Evolutionary conservation across 768 basidiomycete species (phyloP).

Genomic region (Dictyophora rubrovolvata): DNA sequence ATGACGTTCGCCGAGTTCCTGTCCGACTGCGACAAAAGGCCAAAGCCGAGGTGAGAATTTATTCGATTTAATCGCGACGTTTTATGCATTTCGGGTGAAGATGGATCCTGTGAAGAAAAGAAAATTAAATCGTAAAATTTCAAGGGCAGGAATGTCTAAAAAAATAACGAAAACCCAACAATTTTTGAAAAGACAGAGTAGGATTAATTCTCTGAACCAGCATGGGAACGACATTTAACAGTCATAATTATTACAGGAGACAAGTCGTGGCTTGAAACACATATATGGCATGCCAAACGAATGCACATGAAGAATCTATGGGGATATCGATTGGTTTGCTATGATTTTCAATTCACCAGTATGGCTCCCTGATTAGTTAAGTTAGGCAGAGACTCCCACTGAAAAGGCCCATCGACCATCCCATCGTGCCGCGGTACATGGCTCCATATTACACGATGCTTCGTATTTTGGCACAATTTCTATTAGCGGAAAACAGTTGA

Average conservation of each 20-base stretch:
- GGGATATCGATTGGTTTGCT: constrained; percentile 75
- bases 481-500: constrained; percentile 49
- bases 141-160: constrained; percentile 56
- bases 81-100: constrained; percentile 21
- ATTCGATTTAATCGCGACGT: not conserved
- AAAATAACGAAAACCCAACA: constrained; percentile 46
- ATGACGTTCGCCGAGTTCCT: constrained; percentile 87
- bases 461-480: constrained; percentile 77
- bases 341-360: not conserved
- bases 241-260: constrained; percentile 39
- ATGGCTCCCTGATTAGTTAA: not conserved
- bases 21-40: constrained; percentile 75
- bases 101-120: constrained; percentile 43
- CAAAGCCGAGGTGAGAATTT: constrained; percentile 54
- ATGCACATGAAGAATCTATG: constrained; percentile 92
- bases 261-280: constrained; percentile 92
- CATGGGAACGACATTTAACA: too few relatives aligned
- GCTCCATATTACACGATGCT: constrained; percentile 81
- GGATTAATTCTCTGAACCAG: constrained; percentile 6
- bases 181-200: constrained; percentile 69
- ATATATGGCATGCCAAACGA: constrained; percentile 95
- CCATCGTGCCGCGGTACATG: constrained; percentile 78
- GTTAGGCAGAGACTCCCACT: constrained; percentile 72
- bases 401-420: constrained; percentile 90
- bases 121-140: constrained; percentile 32